These are phyloP conservation scores for Exophiala dermatitidis DNA, from an alignment of 2,329 filamentous ascomycete species.

Conservation along the genomic window DNA sequence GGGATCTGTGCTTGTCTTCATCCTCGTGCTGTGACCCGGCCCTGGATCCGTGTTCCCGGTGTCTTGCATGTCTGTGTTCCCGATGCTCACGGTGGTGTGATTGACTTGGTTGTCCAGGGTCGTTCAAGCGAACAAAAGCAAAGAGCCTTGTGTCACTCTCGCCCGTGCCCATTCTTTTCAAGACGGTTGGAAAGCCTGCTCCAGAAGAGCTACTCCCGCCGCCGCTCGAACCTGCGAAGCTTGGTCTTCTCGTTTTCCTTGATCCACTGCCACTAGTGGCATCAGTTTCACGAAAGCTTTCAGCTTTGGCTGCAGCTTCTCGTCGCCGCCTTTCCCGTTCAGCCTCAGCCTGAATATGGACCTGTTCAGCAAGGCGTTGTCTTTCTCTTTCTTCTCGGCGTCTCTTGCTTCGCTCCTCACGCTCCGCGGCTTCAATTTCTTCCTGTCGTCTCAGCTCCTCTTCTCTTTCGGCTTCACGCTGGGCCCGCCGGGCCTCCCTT, in stretches of 20 bases:
- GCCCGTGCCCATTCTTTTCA: conserved; percentile 33
- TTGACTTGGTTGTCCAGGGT: conserved; percentile 3
- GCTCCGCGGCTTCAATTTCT: conserved; percentile 2
- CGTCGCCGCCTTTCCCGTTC: neutral
- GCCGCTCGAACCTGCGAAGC: conserved; percentile 15
- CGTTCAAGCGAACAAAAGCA: conserved; percentile 31
- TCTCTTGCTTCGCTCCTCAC: conserved; percentile 5
- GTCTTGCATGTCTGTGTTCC: conserved; percentile 6
- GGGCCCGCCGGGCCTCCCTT: conserved; percentile 11
- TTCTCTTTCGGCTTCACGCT: neutral
- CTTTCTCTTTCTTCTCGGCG: conserved; percentile 6
- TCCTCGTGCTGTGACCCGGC: neutral
- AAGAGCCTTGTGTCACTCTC: conserved; percentile 38
- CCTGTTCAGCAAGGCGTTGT: neutral
- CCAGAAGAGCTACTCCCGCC: conserved; percentile 13
- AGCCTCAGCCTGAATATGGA: neutral
- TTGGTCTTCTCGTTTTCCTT: conserved; percentile 11
- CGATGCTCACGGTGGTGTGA: conserved; percentile 7
- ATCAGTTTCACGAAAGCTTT: conserved; percentile 4
- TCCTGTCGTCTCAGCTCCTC: conserved; percentile 1
- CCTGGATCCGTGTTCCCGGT: neutral
- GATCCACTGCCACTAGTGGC: neutral
- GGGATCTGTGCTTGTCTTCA: conserved; percentile 1
- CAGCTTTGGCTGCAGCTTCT: conserved; percentile 5
- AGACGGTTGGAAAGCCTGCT: conserved; percentile 10